A percentile compares a stretch with the other conserved stretches of the same genome.
Evolutionary conservation across 371 early-diverging fungal genomes (phyloP).

Genomic region (Circinella minor): DNA sequence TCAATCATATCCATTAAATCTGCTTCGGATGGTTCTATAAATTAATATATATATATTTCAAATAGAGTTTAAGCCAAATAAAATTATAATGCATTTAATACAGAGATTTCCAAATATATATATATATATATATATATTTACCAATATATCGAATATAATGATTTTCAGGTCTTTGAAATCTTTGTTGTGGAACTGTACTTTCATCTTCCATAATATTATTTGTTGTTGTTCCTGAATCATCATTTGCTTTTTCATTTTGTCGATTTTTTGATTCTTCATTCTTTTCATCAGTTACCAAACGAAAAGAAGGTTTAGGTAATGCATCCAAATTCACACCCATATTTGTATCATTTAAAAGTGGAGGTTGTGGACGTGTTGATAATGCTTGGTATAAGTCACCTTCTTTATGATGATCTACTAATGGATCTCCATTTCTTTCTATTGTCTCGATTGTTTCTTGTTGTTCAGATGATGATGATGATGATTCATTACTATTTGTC

Average conservation of each 20-base stretch:
- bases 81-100: too few species aligned
- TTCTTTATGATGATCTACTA: slow-evolving; percentile 26
- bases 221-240: neutral
- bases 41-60: too few species aligned
- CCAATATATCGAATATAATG: slow-evolving; percentile 67
- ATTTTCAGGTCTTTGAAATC: slow-evolving; percentile 51
- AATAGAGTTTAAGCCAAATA: too few species aligned
- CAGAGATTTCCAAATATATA: neutral
- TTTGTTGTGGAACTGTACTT: neutral
- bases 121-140: slow-evolving; percentile 11
- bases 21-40: slow-evolving; percentile 78
- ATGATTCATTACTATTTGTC: neutral
- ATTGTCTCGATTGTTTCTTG: neutral
- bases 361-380: slow-evolving; percentile 34
- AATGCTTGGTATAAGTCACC: slow-evolving; percentile 33
- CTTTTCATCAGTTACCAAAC: slow-evolving; percentile 13
- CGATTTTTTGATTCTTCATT: neutral
- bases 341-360: neutral
- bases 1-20: slow-evolving; percentile 84
- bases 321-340: slow-evolving; percentile 24
- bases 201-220: neutral
- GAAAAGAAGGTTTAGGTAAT: slow-evolving; percentile 52
- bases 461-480: neutral
- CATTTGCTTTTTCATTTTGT: slow-evolving; percentile 15
- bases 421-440: neutral